These are phyloP conservation scores for Neopestalotiopsis sp. DNA, from an alignment of 2,329 filamentous ascomycete genomes.

Conservation along the genomic window DNA sequence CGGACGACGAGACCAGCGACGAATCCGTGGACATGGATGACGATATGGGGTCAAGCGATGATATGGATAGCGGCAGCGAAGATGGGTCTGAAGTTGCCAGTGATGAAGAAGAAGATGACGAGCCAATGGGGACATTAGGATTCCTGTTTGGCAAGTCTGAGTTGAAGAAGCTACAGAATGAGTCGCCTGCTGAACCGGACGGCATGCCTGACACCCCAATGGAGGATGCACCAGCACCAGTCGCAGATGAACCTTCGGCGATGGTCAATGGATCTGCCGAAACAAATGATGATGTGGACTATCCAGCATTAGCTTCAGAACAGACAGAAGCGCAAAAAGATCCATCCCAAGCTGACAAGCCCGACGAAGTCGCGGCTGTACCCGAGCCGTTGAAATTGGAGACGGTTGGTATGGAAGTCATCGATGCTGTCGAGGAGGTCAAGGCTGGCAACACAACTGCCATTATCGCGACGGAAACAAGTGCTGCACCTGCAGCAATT, in stretches of 20 bases:
- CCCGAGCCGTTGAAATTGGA: slow-evolving; percentile 27
- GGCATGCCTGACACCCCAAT: slow-evolving; percentile 41
- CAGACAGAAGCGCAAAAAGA: slow-evolving; percentile 23
- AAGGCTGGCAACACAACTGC: slow-evolving; percentile 21
- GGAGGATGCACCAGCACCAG: slow-evolving; percentile 31
- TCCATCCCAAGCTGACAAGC: slow-evolving; percentile 25
- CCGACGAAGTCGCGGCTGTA: slow-evolving; percentile 24
- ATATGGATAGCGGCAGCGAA: slow-evolving; percentile 52
- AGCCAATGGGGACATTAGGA: slow-evolving; percentile 56
- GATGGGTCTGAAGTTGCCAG: slow-evolving; percentile 47
- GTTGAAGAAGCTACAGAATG: slow-evolving; percentile 55
- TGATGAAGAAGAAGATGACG: slow-evolving; percentile 44
- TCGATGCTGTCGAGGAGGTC: slow-evolving; percentile 30
- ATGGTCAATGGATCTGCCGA: slow-evolving; percentile 6
- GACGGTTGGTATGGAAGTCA: slow-evolving; percentile 31
- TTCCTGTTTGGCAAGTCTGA: slow-evolving; percentile 66
- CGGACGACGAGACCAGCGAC: slow-evolving; percentile 60
- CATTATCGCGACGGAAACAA: neutral
- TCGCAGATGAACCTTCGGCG: slow-evolving; percentile 15
- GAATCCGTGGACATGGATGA: slow-evolving; percentile 75
- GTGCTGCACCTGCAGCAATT: slow-evolving; percentile 20
- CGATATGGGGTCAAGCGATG: slow-evolving; percentile 65
- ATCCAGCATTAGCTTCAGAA: neutral
- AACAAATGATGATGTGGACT: neutral
- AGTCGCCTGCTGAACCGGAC: slow-evolving; percentile 33